phyloP scores from a whole-genome alignment of 192 early-diverging fungal genomes.

The Umbelopsis sp. region DNA sequence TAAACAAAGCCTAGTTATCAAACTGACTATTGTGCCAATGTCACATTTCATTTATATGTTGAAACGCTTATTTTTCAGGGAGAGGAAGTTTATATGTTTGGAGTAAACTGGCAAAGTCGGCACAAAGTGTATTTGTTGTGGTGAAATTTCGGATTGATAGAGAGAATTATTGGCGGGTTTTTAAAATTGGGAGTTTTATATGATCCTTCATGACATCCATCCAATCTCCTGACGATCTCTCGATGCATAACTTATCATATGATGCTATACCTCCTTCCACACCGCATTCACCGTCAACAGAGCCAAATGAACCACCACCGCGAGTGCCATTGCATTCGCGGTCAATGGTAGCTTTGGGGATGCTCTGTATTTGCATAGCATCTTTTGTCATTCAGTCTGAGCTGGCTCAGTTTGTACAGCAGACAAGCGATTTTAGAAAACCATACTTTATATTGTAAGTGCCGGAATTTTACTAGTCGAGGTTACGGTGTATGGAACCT shows the following conservation, averaged over 20 bases:
- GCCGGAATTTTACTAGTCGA: neutral
- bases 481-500: conserved; percentile 24
- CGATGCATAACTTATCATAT: neutral
- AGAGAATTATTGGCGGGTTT: too few species aligned
- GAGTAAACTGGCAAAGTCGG: too few species aligned
- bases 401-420: conserved; percentile 61
- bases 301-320: neutral
- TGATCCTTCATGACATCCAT: neutral
- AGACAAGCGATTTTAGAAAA: conserved; percentile 53
- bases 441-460: conserved; percentile 67
- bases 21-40: too few species aligned
- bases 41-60: too few species aligned
- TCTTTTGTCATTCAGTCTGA: conserved; percentile 58
- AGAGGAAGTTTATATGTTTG: too few species aligned
- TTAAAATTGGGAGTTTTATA: too few species aligned
- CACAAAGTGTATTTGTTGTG: too few species aligned
- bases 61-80: too few species aligned
- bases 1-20: too few species aligned
- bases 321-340: neutral
- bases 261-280: conserved; percentile 2
- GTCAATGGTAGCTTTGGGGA: conserved; percentile 37
- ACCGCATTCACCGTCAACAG: neutral
- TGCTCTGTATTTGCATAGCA: conserved; percentile 48
- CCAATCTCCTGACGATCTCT: conserved; percentile 2
- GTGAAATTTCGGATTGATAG: too few species aligned